phyloP scores from a whole-genome alignment of 2,329 filamentous ascomycete genomes.

The Coniochaeta sp. region DNA sequence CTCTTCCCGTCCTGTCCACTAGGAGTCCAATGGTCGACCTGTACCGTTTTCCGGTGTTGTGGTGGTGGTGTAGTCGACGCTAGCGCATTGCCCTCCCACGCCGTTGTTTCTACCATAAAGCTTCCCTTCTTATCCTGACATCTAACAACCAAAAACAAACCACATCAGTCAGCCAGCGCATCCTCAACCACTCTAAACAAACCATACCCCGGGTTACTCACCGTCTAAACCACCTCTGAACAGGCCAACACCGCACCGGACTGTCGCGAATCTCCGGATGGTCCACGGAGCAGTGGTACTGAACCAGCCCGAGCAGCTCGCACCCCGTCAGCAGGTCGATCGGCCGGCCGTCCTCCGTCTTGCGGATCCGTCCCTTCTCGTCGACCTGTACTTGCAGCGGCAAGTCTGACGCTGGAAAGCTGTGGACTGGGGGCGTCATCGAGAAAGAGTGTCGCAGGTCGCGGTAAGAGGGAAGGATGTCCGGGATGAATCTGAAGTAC shows the following conservation, averaged over 20 bases:
- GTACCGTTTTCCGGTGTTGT: constrained; percentile 11
- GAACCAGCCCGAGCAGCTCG: constrained; percentile 50
- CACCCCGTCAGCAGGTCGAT: constrained; percentile 44
- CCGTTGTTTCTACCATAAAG: constrained; percentile 58
- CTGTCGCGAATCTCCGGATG: constrained; percentile 37
- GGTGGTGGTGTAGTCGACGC: constrained; percentile 16
- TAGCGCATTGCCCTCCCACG: constrained; percentile 42
- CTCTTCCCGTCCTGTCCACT: constrained; percentile 21
- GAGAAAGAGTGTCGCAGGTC: background rate
- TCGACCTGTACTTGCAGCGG: constrained; percentile 40
- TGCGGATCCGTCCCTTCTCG: constrained; percentile 43
- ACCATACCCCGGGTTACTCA: constrained; percentile 30
- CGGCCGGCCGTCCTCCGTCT: constrained; percentile 29
- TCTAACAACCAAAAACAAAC: constrained; percentile 26
- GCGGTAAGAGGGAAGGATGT: background rate
- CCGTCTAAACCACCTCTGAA: constrained; percentile 55
- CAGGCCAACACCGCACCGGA: constrained; percentile 46
- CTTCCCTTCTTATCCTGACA: constrained; percentile 49
- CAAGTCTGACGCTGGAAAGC: constrained; percentile 45
- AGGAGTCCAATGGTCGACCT: constrained; percentile 21
- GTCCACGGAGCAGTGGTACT: constrained; percentile 53
- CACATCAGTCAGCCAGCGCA: constrained; percentile 4
- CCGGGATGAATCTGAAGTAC: constrained; percentile 29
- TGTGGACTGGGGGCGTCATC: constrained; percentile 53
- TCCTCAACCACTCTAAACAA: background rate